These are phyloP conservation scores for Sanghuangporus baumii DNA, from an alignment of 1,284 basidiomycete species.

Conservation along the genomic window DNA sequence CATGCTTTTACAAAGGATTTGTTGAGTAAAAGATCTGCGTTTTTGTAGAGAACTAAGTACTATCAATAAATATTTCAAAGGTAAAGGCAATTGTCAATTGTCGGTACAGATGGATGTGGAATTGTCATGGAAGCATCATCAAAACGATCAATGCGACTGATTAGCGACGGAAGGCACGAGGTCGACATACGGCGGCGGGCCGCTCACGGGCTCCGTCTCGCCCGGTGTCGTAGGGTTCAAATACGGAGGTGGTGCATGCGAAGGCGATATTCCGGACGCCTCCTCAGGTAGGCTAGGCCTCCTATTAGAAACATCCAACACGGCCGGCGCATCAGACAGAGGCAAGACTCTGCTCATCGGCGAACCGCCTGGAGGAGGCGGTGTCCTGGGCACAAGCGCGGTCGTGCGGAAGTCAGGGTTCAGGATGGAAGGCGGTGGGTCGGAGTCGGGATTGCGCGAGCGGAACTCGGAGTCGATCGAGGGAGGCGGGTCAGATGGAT, in stretches of 20 bases:
- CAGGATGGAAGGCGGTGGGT: constrained; percentile 33
- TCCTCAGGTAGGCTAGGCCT: constrained; percentile 9
- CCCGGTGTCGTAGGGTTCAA: constrained; percentile 42
- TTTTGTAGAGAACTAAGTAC: neutral
- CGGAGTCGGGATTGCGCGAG: constrained; percentile 40
- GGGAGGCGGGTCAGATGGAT: constrained; percentile 78
- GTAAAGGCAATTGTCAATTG: neutral
- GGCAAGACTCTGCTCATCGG: constrained; percentile 9
- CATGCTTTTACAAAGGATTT: constrained; percentile 1
- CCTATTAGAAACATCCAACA: constrained; percentile 9
- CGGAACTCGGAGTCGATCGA: constrained; percentile 76
- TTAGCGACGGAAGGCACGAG: constrained; percentile 26
- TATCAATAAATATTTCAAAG: neutral
- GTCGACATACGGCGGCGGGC: constrained; percentile 45
- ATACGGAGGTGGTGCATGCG: constrained; percentile 46
- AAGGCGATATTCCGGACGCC: constrained; percentile 24
- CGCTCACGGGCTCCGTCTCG: constrained; percentile 40
- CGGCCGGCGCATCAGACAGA: constrained; percentile 7
- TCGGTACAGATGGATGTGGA: neutral
- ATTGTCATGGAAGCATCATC: neutral
- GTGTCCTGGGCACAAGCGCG: constrained; percentile 27
- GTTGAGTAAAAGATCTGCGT: neutral
- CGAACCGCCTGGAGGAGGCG: constrained; percentile 35
- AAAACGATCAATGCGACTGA: neutral
- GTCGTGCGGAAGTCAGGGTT: constrained; percentile 14